phyloP scores from a whole-genome alignment of 2,329 filamentous ascomycete genomes.

The Endocalyx cinctus region DNA sequence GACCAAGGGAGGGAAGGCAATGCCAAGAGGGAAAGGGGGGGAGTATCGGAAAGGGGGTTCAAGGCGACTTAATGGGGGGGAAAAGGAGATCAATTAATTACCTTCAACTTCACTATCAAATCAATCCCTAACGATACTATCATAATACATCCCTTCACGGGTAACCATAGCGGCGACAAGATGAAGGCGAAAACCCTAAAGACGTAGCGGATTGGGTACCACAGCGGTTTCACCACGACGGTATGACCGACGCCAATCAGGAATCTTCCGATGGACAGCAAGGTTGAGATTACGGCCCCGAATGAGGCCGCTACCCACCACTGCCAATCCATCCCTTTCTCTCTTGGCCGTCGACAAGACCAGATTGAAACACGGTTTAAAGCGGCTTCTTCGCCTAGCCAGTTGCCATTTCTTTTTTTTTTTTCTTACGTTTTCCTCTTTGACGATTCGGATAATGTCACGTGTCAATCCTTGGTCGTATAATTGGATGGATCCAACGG shows the following conservation, averaged over 20 bases:
- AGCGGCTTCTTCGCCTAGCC: too few relatives aligned
- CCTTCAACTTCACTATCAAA: constrained; percentile 23
- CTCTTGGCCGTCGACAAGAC: not conserved
- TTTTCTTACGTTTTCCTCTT: too few relatives aligned
- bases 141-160: constrained; percentile 12
- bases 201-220: constrained; percentile 22
- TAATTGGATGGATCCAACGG: too few relatives aligned
- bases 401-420: too few relatives aligned
- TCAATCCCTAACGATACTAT: constrained; percentile 10
- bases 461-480: too few relatives aligned
- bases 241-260: constrained; percentile 17
- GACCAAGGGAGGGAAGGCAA: too few relatives aligned
- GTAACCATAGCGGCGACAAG: constrained; percentile 22
- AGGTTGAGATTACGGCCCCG: constrained; percentile 17
- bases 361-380: too few relatives aligned
- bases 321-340: not conserved
- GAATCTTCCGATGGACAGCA: constrained; percentile 12
- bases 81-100: constrained; percentile 9
- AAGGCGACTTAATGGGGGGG: not conserved
- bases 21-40: too few relatives aligned
- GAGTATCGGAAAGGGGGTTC: too few relatives aligned
- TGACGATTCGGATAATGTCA: too few relatives aligned
- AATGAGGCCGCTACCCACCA: constrained; percentile 11
- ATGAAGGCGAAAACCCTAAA: constrained; percentile 19
- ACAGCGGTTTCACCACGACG: constrained; percentile 22